Base-by-base conservation (phyloP, 768 basidiomycete species). In the Phanerodontia chrysosporium region DNA sequence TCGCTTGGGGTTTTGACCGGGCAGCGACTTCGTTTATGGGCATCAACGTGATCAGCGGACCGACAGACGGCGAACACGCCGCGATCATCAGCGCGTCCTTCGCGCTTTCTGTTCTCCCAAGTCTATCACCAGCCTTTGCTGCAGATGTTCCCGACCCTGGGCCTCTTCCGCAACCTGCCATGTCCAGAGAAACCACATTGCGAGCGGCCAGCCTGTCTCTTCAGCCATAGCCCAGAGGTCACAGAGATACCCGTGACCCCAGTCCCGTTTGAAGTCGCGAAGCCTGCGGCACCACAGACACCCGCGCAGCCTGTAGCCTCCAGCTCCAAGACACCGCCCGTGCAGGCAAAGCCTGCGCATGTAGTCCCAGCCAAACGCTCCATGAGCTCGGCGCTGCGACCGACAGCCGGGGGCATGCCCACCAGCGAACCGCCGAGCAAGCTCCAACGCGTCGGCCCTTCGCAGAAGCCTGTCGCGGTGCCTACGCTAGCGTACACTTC, bases 131-230 rank as follows among this genome's bases (percentile, higher is more conserved):
- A 35, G 32, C 32, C 8, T 35, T 35, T 14, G 18, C 39, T 18
- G 39, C 39, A 42, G 18, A 89, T 92, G 90, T 90, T 92, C 68
- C 79, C 86, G 28, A 73, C 79, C 2, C 69, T 80, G 4, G 77
- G 78, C 8, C 77, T 86, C 21, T 90, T 92, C 70, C 78, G 77
- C 25, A 70, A 73, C 4, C 64, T 86, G 12, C 69, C 78, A 8
- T 92, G 90, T 74, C 90, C 90, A 4, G 78, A 83, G 27, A 65
- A 56, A 57, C 51, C 66, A 2, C 58, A 70, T 39, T 91, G 90
- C 67, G 68, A 69, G 1, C 75, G 85, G 21, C 60, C 72, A 8
- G 67, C 74, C 32, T 94, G 92, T 69, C 62, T 89, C 16, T 92
- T 87, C 72, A 87, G 86, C 21, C 92, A 92, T 68, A 68, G 72